phyloP scores from a whole-genome alignment of 805 yeast species.

The Naumovozyma baii region DNA sequence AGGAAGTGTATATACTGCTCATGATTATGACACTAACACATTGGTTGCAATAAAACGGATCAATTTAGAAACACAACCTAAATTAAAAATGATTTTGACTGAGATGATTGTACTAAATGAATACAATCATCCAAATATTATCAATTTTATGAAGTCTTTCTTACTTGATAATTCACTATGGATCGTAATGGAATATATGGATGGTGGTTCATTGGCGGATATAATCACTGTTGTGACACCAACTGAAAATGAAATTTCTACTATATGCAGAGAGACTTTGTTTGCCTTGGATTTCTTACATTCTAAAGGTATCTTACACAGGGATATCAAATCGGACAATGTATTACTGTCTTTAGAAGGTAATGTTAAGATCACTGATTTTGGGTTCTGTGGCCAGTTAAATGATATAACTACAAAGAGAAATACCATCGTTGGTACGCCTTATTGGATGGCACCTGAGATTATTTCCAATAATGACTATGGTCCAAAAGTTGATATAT shows the following conservation, averaged over 20 bases:
- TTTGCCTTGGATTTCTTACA: conserved; percentile 82
- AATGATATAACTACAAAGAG: conserved; percentile 76
- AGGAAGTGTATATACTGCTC: conserved; percentile 92
- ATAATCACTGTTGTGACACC: conserved; percentile 81
- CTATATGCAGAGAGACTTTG: conserved; percentile 85
- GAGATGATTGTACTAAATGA: conserved; percentile 96
- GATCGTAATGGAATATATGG: conserved; percentile 99
- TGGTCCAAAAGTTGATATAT: conserved; percentile 92
- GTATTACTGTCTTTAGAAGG: conserved; percentile 76
- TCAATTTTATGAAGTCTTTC: conserved; percentile 84
- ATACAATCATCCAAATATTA: conserved; percentile 81
- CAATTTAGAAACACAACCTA: conserved; percentile 90
- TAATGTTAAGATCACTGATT: conserved; percentile 87
- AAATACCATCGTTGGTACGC: conserved; percentile 98
- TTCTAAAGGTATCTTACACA: conserved; percentile 83
- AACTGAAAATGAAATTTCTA: conserved; percentile 91
- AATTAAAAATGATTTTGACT: conserved; percentile 87
- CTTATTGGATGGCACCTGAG: conserved; percentile 99
- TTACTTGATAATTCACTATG: conserved; percentile 71
- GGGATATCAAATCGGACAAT: conserved; percentile 94
- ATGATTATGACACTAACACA: conserved; percentile 42
- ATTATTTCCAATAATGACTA: conserved; percentile 91
- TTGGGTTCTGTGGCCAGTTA: conserved; percentile 92
- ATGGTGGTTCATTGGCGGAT: conserved; percentile 94
- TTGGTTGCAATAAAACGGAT: conserved; percentile 93